A percentile compares a stretch with the other conserved stretches of the same genome.
Evolutionary conservation across 495 filamentous ascomycete species (phyloP).

Genomic region (Daldinia decipiens): DNA sequence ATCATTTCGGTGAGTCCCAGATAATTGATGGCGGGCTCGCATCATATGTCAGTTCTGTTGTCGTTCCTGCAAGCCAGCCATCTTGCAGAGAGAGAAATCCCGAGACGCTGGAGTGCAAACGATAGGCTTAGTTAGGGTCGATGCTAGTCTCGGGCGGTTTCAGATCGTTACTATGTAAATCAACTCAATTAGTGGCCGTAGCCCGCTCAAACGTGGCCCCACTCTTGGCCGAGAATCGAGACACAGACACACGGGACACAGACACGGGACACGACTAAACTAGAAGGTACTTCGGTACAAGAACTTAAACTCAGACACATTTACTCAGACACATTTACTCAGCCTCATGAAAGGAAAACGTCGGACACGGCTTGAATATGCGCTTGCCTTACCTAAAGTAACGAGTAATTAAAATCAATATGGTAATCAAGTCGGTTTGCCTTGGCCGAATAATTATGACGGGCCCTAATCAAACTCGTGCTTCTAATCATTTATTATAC

Average conservation of each 20-base stretch:
- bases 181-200: conserved; percentile 5
- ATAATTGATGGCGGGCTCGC: conserved; percentile 16
- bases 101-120: conserved; percentile 31
- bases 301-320: neutral
- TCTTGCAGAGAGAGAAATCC: conserved; percentile 37
- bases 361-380: neutral
- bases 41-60: conserved; percentile 12
- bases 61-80: conserved; percentile 34
- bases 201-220: neutral
- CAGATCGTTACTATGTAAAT: conserved; percentile 29
- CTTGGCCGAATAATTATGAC: neutral
- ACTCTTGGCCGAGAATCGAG: conserved; percentile 8
- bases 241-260: neutral
- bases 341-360: neutral
- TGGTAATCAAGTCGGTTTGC: conserved; percentile 11
- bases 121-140: conserved; percentile 14
- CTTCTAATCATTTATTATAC: neutral
- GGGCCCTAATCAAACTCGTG: conserved; percentile 7
- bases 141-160: conserved; percentile 24
- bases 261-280: neutral
- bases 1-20: conserved; percentile 12
- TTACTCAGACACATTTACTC: neutral
- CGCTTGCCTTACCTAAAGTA: neutral
- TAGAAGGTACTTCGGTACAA: conserved; percentile 2
- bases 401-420: conserved; percentile 4